Evolutionary conservation across 2,329 filamentous ascomycete species (phyloP), one percentile per base, ranked within the genome.

Genomic region (Dothidotthia symphoricarpi): DNA sequence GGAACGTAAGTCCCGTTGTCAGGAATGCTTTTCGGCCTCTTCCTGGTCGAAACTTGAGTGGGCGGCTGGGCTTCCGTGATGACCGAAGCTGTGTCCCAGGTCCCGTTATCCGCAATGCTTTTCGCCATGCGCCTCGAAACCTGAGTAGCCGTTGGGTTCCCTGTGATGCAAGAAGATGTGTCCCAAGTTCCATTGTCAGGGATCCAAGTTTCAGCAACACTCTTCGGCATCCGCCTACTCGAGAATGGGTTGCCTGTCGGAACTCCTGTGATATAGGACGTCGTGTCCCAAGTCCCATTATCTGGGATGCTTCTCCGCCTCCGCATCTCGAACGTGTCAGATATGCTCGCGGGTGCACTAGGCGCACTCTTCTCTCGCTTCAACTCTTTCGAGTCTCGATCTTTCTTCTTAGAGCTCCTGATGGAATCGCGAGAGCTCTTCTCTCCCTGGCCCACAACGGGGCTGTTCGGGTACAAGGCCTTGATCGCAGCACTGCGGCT

Each of bases 401-500:
- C 44, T 31, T 39, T 48, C 38, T 36, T 46, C 39, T 47, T 53
- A 16, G 52, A 51, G 37, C 42, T 45, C 24, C 45, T 48, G 13
- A 45, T 34, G 3, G 49, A 52, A 16, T 47, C 46, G 27, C 47
- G 51, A 24, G 51, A 45, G 19, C 44, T 48, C 13, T 47, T 52
- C 12, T 45, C 35, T 24, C 36, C 51, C 31, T 50, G 42, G 9
- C 51, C 52, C 3, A 53, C 51, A 24, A 62, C 33, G 5, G 59
- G 57, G 16, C 51, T 52, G 36, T 62, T 61, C 4, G 63, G 61
- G 39, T 68, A 68, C 26, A 68, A 34, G 6, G 52, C 65, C 40
- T 68, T 68, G 41, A 68, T 57, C 2, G 63, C 65, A 11, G 65
- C 65, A 31, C 65, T 67, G 15, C 63, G 55, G 28, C 57, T 58